Evolutionary conservation across 768 basidiomycete species (phyloP), one percentile per base, ranked within the genome.

Genomic region (Mrakia hoshinonis): DNA sequence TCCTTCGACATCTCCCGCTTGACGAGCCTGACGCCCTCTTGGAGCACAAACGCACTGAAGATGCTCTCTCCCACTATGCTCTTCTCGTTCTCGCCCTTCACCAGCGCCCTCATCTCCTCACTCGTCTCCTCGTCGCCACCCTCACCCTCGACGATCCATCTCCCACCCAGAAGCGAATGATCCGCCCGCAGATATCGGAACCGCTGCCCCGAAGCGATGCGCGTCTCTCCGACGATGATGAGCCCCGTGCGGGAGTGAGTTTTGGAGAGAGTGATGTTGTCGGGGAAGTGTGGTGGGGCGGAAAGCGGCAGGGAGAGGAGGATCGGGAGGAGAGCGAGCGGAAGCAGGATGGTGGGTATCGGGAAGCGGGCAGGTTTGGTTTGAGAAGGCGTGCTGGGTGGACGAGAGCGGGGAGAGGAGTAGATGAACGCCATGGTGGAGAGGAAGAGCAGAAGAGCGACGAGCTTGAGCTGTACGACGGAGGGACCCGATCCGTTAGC

Each of bases 21-120:
- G 36, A 67, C 71, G 18, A 67, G 31, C 18, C 64, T 43, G 20
- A 68, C 64, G 1, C 89, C 90, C 77, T 97, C 95, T 78, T 97
- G 94, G 22, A 96, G 78, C 7, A 89, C 83, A 77, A 97, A 97
- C 0, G 92, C 84, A 26, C 82, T 83, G 77, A 95, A 95, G 60
- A 94, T 87, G 1, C 49, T 70, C n/a, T 67, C 73, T 12, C 55
- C 29, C 49, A 75, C 76, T n/a, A n/a, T n/a, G 13, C 89, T 89
- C 0, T 89, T 79, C 3, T 81, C 81, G n/a, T n/a, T n/a, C 10
- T 55, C 65, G 10, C 69, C 47, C 1, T 79, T 82, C 10, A 85
- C 85, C 58, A 82, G 82, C 24, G 83, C 82, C 87, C 46, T 79
- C 80, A 31, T 81, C 77, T 61, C 84, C 82, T 49, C 84, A 68